phyloP scores from a whole-genome alignment of 208 protist genomes.

The Trypanosoma avium region DNA sequence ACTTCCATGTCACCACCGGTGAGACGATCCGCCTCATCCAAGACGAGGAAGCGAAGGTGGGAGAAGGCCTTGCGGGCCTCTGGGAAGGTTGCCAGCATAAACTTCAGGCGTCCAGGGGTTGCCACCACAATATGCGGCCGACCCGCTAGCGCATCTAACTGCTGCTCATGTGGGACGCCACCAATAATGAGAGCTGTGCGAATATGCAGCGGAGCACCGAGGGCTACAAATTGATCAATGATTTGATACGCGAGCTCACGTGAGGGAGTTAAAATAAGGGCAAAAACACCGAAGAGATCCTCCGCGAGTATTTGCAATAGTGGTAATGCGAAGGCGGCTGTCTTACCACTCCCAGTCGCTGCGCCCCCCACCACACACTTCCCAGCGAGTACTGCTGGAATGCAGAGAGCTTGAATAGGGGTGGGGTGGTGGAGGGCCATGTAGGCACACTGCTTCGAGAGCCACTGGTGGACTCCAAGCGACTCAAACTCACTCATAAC shows the following conservation, averaged over 20 bases:
- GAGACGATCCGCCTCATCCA: slow-evolving; percentile 87
- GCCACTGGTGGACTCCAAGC: slow-evolving; percentile 71
- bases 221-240: slow-evolving; percentile 83
- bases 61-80: slow-evolving; percentile 61
- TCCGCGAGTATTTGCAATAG: slow-evolving; percentile 94
- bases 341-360: slow-evolving; percentile 98
- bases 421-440: slow-evolving; percentile 83
- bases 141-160: slow-evolving; percentile 70
- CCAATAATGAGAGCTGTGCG: slow-evolving; percentile 74
- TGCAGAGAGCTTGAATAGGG: slow-evolving; percentile 73
- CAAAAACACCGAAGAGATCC: slow-evolving; percentile 97
- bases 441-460: slow-evolving; percentile 74
- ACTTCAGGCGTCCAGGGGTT: slow-evolving; percentile 72
- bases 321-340: slow-evolving; percentile 97
- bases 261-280: slow-evolving; percentile 97
- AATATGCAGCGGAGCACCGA: slow-evolving; percentile 73
- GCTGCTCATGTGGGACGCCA: slow-evolving; percentile 70
- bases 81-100: slow-evolving; percentile 54
- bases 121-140: slow-evolving; percentile 85
- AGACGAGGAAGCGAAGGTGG: slow-evolving; percentile 77
- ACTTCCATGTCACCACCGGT: slow-evolving; percentile 71
- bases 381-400: slow-evolving; percentile 77
- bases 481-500: slow-evolving; percentile 60
- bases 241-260: slow-evolving; percentile 97
- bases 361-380: slow-evolving; percentile 93